These are phyloP conservation scores for Cutaneotrichosporon sp. DNA, from an alignment of 1,284 basidiomycete species.

Conservation along the genomic window DNA sequence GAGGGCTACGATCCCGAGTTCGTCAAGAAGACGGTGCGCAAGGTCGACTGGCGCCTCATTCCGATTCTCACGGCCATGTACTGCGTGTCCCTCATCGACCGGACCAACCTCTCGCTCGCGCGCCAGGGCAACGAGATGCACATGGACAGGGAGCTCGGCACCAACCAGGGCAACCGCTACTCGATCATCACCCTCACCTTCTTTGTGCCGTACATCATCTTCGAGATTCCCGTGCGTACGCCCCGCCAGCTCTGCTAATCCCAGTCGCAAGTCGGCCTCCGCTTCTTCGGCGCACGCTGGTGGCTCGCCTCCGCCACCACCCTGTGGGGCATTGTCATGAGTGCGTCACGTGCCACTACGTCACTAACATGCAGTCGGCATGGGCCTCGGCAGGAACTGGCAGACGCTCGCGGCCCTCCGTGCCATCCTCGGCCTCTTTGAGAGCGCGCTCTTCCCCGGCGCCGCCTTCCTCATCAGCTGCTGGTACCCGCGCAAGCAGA, in stretches of 20 bases:
- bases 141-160: conserved; percentile 33
- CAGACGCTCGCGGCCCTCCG: conserved; percentile 50
- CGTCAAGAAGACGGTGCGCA: conserved; percentile 18
- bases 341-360: background rate
- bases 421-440: conserved; percentile 52
- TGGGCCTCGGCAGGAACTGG: conserved; percentile 48
- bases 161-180: conserved; percentile 46
- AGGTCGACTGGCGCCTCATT: conserved; percentile 26
- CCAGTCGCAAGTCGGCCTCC: conserved; percentile 22
- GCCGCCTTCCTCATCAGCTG: conserved; percentile 55
- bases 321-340: conserved; percentile 54
- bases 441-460: conserved; percentile 48
- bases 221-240: conserved; percentile 29
- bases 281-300: conserved; percentile 20
- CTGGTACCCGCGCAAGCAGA: conserved; percentile 56
- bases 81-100: conserved; percentile 21
- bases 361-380: conserved; percentile 27
- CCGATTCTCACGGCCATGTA: conserved; percentile 25
- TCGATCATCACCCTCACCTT: conserved; percentile 48
- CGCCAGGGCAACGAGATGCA: conserved; percentile 16
- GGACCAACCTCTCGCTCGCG: conserved; percentile 30
- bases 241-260: background rate
- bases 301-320: conserved; percentile 33
- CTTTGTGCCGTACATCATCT: conserved; percentile 48
- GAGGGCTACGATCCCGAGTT: conserved; percentile 16